Evolutionary conservation across 31 red algal genomes (phyloP), one percentile per base, ranked within the genome.

Genomic region (Asparagopsis taxiformis): DNA sequence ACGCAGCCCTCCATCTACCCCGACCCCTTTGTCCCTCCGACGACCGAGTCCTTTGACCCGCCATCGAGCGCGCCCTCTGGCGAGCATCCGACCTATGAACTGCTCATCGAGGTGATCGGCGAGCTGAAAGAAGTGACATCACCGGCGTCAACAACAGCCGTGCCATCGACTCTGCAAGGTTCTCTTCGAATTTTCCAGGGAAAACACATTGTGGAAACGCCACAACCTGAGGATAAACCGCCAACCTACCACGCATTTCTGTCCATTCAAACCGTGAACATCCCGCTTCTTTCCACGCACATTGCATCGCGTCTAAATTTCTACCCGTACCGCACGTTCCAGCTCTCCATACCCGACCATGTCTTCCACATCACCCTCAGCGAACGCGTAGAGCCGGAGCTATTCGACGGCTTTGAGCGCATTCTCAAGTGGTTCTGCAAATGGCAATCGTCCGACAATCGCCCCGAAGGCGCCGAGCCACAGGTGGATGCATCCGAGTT

Each of bases 371-470:
- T 82, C 55, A 51, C 55, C 37, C 55, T 82, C 17, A 20, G 24
- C 20, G 24, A 51, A 1, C 33, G 37, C 38, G 51, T 51, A 4
- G 55, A 59, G 33, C 52, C 56, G 6, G 66, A 82, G 54, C 52
- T 71, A n/a, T 24, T 70, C 28, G 55, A 62, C 34, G 58, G 57
- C 2, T 55, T 82, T 0, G 55, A 61, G 29, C 32, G 37, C 23
- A 22, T 82, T 41, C 31, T 82, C 43, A 37, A 72, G 31, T 82
- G 77, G 77, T 82, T 82, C 41, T 71, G 77, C 51, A 50, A 39
- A 43, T 72, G 66, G 65, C 26, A 33, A 26, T 21, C 22, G 2
- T 35, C 58, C 23, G 8, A 34, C 22, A 24, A 21, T 2, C 46
- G 34, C 65, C 23, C 77, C 25, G 64, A 24, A 46, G 55, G 37